Conservation (phyloP, 805 yeast genomes). For the Suhomyces canberraensis region DNA sequence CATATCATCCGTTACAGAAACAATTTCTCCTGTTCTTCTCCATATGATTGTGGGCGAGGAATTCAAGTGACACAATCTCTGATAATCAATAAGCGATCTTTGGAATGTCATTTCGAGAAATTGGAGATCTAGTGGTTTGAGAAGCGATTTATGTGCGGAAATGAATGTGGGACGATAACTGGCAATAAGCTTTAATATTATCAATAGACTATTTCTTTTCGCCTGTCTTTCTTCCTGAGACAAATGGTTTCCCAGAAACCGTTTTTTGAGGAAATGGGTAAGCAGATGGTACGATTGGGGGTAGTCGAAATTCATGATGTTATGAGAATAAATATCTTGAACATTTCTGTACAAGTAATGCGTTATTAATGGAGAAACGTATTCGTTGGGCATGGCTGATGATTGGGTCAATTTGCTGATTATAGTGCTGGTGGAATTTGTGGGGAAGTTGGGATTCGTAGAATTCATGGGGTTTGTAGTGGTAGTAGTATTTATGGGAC, state of each 20-base stretch:
- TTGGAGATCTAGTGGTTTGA: constrained; percentile 65
- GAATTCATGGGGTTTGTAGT: too few relatives aligned
- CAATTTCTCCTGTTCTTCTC: constrained; percentile 85
- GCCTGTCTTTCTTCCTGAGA: constrained; percentile 24
- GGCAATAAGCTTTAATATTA: constrained; percentile 56
- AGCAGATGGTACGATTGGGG: constrained; percentile 62
- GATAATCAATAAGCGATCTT: constrained; percentile 43
- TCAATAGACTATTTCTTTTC: constrained; percentile 32
- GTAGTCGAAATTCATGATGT: constrained; percentile 52
- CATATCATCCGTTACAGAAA: constrained; percentile 73
- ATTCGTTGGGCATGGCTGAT: constrained; percentile 26
- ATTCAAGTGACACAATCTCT: constrained; percentile 45
- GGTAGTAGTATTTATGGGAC: background rate
- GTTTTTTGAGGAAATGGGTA: constrained; percentile 49
- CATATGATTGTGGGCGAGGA: constrained; percentile 81
- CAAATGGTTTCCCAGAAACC: constrained; percentile 53
- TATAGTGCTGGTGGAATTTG: too few relatives aligned
- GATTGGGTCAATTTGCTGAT: constrained; percentile 6
- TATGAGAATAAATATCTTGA: constrained; percentile 49
- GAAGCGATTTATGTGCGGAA: constrained; percentile 66
- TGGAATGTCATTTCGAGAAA: constrained; percentile 46
- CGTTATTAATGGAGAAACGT: constrained; percentile 55
- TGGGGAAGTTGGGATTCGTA: too few relatives aligned
- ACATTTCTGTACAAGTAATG: constrained; percentile 53
- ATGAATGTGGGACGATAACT: constrained; percentile 74